Conservation (phyloP, 78 protist genomes). For the Dictyostelium intermedium region DNA sequence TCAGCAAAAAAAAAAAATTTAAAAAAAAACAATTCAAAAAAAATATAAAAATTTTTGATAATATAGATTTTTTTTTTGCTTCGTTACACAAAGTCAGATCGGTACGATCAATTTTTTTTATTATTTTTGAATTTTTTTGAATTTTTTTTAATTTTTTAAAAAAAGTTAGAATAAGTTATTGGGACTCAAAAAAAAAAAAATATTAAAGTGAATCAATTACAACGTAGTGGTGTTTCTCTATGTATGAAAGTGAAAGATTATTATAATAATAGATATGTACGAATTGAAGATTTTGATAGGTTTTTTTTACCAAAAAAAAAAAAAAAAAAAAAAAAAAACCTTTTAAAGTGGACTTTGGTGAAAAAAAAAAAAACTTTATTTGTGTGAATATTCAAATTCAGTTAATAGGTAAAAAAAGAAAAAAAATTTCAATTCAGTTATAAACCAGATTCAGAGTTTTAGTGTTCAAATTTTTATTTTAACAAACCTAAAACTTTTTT, state of each 20-base stretch:
- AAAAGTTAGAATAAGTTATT: background rate
- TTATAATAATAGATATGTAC: background rate
- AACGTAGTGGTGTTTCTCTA: background rate
- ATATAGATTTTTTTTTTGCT: background rate
- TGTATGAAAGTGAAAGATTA: background rate
- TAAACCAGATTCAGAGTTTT: no score
- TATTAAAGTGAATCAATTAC: background rate
- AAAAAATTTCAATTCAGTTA: no score
- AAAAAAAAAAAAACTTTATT: no score
- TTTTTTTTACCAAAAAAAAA: background rate
- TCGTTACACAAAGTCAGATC: background rate
- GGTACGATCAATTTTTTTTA: background rate
- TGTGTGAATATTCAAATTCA: no score
- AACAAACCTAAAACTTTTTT: no score
- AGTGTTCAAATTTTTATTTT: no score
- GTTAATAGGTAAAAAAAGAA: no score
- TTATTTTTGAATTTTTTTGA: no score
- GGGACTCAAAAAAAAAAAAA: background rate
- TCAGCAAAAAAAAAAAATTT: background rate
- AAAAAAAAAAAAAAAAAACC: no score
- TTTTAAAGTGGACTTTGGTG: no score
- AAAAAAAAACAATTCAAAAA: conserved; percentile 67
- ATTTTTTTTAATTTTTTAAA: no score
- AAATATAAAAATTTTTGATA: conserved; percentile 65
- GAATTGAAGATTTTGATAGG: background rate